Base-by-base conservation (phyloP, 257 asterid genomes). In the Verbascum thapsus region DNA sequence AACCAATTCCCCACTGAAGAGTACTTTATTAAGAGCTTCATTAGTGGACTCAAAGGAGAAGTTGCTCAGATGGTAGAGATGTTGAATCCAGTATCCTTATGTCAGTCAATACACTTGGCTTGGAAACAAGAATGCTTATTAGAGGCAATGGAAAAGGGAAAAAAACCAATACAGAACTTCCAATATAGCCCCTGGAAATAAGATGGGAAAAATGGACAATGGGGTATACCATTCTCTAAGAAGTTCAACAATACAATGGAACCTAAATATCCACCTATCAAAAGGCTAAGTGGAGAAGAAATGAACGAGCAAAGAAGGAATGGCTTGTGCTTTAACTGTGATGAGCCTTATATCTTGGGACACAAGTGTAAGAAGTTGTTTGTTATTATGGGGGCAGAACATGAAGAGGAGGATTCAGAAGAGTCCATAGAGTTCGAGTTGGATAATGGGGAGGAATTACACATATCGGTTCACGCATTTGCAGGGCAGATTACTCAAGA, bases 301-400 rank as follows among this genome's bases (percentile, higher is more conserved):
- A n/a, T n/a, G n/a, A 6, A 30, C 23, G 41, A 11, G 0, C 16
- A 32, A 12, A 54, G 43, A 10, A 16, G 13, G 22, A 54, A 55
- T n/a, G 43, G 62, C 0, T 16, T 56, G 1, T 56, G 62, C 7
- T 56, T 12, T 4, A 56, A 56, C 12, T 56, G 62, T 56, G 62
- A 56, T 16, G 62, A 56, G 8, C 26, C n/a, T 0, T 55, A 12
- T 34, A 0, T 8, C 0, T 13, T 6, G 20, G 47, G 62, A 7
- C 62, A 35, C 8, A 13, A 13, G 4, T 56, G 62, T 35, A 56
- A 35, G 6, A 34, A 7, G 8, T 5, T 38, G 0, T n/a, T n/a
- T n/a, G n/a, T n/a, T n/a, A n/a, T n/a, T n/a, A n/a, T n/a, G n/a
- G n/a, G n/a, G n/a, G n/a, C n/a, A n/a, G n/a, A n/a, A n/a, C n/a